Base-by-base conservation (phyloP, 495 filamentous ascomycete genomes). In the Aspergillus diversus region DNA sequence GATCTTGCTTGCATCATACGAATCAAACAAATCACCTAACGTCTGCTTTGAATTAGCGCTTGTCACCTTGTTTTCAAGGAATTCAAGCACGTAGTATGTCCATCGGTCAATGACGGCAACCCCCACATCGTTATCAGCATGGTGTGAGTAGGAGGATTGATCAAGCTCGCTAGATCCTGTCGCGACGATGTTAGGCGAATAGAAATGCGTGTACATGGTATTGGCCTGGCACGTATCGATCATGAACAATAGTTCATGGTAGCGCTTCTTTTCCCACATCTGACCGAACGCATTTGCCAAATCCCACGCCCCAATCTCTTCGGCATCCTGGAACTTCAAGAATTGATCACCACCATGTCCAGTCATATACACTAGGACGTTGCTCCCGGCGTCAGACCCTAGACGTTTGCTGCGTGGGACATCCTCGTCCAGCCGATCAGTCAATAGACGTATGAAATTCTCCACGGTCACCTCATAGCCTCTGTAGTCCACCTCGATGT, bases 211-310 rank as follows among this genome's bases (percentile, higher is more conserved):
- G 80, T 96, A 99, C 91, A 99, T 97, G 12, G 95, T 99, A 69
- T 99, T 99, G 42, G 95, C 95, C 78, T 99, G 95, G 77, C 95
- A 99, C 0, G 95, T 99, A 77, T 99, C 95, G 77, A 99, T 98
- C 95, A 99, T 99, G 81, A 99, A 99, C 59, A 99, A 85, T 65
- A 99, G 85, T 74, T 99, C 95, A 68, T 98, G 92, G 59, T 83
- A 93, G 77, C 95, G 85, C 80, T 93, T 93, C 87, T 99, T 99
- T 81, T 99, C 96, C 92, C 93, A 97, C 95, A 99, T 99, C 84
- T 99, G 95, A 75, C 94, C 94, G 74, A 99, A 98, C 12, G 96
- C 95, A 80, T 99, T 91, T 32, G 95, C 95, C 55, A 99, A 77
- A 80, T 99, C 95, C 77, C 94, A 97, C 0, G 92, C 91, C 60